Evolutionary conservation across 495 filamentous ascomycete genomes (phyloP).

Genomic region (Podospora pseudocomata): DNA sequence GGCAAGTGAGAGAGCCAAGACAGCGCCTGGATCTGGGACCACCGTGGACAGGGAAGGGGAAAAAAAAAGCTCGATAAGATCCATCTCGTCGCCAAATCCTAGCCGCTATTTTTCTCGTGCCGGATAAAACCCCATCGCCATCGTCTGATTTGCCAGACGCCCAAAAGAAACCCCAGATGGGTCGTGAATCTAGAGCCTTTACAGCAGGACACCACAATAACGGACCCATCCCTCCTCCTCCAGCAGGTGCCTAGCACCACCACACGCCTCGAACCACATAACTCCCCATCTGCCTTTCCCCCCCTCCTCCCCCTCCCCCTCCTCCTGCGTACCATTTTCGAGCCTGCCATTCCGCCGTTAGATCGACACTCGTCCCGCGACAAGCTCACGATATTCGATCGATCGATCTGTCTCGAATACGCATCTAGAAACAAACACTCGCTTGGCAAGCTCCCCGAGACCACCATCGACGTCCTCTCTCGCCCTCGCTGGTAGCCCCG

Average conservation of each 20-base stretch:
- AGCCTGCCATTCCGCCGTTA: not conserved
- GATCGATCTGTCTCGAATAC: not conserved
- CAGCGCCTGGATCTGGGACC: conserved; percentile 1
- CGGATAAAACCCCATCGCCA: not conserved
- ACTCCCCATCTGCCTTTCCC: not conserved
- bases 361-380: not conserved
- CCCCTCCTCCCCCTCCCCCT: not conserved
- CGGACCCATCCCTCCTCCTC: not conserved
- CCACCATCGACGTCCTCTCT: not conserved
- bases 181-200: not conserved
- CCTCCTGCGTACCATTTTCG: not conserved
- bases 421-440: not conserved
- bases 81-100: conserved; percentile 1
- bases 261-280: not conserved
- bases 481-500: not conserved
- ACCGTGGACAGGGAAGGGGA: conserved; percentile 3
- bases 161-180: not conserved
- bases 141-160: conserved; percentile 3
- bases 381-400: not conserved
- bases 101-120: not conserved
- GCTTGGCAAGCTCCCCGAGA: not conserved
- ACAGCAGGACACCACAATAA: not conserved
- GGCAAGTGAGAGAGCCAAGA: conserved; percentile 1
- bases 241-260: not conserved
- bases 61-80: conserved; percentile 11